phyloP scores from a whole-genome alignment of 306 rosid species.

The Echinosophora koreensis region DNA sequence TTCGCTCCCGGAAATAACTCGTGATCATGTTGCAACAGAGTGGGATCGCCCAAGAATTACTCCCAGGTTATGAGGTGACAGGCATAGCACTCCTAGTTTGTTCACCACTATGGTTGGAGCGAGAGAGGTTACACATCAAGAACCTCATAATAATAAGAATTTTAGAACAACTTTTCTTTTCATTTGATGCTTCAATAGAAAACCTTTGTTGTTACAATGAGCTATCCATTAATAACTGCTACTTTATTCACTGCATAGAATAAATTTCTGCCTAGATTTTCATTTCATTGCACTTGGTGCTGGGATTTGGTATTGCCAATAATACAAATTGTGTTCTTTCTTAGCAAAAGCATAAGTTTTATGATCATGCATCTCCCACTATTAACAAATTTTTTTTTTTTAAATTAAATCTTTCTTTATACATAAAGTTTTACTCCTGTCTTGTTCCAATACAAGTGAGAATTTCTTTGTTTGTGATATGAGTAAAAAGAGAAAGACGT shows the following conservation, averaged over 20 bases:
- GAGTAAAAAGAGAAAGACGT: not conserved
- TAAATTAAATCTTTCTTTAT: too few relatives aligned
- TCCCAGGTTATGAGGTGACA: slow-evolving; percentile 49
- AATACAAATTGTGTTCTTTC: not conserved
- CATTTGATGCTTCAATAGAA: slow-evolving; percentile 28
- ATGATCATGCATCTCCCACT: slow-evolving; percentile 2
- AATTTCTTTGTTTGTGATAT: not conserved
- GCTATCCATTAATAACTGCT: not conserved
- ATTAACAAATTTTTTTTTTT: not conserved
- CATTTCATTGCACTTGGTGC: slow-evolving; percentile 30
- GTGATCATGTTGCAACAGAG: slow-evolving; percentile 73
- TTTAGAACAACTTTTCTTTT: slow-evolving; percentile 23
- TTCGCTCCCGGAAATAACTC: slow-evolving; percentile 86
- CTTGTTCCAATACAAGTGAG: not conserved
- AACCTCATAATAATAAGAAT: not conserved
- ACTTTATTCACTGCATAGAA: slow-evolving; percentile 12
- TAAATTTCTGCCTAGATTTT: slow-evolving; percentile 13
- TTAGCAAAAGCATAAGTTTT: slow-evolving; percentile 6
- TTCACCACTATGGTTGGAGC: slow-evolving; percentile 7
- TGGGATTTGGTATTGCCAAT: slow-evolving; percentile 17
- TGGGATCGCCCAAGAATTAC: slow-evolving; percentile 74
- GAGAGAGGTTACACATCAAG: not conserved
- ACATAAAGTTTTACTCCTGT: not conserved
- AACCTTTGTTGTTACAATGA: slow-evolving; percentile 16
- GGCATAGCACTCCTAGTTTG: not conserved